Evolutionary conservation across 2,329 filamentous ascomycete genomes (phyloP).

Genomic region (Arthrobotrys iridis): DNA sequence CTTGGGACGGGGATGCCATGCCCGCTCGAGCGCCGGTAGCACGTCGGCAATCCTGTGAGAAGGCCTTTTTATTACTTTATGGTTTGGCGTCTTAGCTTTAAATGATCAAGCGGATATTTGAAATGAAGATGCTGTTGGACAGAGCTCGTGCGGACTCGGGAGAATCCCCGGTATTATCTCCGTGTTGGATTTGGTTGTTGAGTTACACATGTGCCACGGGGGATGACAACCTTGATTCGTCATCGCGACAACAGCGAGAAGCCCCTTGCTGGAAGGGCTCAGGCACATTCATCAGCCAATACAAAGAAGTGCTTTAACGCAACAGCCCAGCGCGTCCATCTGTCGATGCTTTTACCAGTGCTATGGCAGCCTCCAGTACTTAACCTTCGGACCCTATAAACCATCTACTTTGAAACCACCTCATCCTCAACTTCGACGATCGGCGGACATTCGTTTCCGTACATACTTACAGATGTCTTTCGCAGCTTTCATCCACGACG

Average conservation of each 20-base stretch:
- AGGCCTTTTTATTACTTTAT: not conserved
- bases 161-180: conserved; percentile 2
- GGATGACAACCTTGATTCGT: conserved; percentile 2
- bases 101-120: too few species aligned
- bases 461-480: not conserved
- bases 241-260: conserved; percentile 5
- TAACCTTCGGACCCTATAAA: not conserved
- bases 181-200: too few species aligned
- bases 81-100: too few species aligned
- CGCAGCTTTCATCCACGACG: conserved; percentile 17
- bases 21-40: not conserved
- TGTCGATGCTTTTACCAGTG: not conserved
- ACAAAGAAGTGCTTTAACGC: too few species aligned
- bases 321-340: not conserved
- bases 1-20: conserved; percentile 18
- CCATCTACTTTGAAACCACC: not conserved
- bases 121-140: too few species aligned
- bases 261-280: not conserved
- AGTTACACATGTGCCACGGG: not conserved
- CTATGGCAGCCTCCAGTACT: not conserved
- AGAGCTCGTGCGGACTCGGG: not conserved
- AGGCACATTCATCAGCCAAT: not conserved
- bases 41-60: not conserved
- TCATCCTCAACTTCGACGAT: not conserved
- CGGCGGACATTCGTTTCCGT: not conserved